Evolutionary conservation across 345 rosid genomes (phyloP).

Genomic region (Aethionema arabicum): DNA sequence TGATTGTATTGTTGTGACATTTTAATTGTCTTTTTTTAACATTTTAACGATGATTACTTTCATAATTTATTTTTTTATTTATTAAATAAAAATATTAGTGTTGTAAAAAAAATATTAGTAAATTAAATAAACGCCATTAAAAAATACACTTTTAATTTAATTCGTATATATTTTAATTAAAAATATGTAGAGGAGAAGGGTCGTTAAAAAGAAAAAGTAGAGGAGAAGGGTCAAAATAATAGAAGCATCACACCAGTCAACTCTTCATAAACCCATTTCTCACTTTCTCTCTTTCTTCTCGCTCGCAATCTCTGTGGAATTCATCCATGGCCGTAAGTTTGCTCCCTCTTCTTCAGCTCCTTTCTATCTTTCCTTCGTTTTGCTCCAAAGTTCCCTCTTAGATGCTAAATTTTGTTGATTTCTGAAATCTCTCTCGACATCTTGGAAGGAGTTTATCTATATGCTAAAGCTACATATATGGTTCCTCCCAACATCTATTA

Average conservation of each 20-base stretch:
- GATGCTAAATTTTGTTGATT: conserved; percentile 7
- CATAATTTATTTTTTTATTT: no score
- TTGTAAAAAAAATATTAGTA: no score
- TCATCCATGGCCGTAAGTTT: conserved; percentile 64
- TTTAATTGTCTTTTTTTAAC: no score
- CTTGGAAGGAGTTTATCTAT: conserved; percentile 5
- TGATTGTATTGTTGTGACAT: no score
- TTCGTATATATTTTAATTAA: no score
- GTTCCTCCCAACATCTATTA: neutral
- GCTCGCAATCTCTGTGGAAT: conserved; percentile 17
- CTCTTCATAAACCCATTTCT: conserved; percentile 47
- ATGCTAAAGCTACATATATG: conserved; percentile 10
- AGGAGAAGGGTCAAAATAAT: conserved; percentile 47
- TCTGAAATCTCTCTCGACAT: neutral
- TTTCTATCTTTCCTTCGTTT: conserved; percentile 3
- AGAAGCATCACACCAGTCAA: conserved; percentile 56
- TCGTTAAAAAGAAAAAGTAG: conserved; percentile 5
- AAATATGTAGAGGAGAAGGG: conserved; percentile 24
- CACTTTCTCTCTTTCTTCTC: conserved; percentile 25
- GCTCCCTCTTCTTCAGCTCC: neutral
- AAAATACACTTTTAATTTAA: no score
- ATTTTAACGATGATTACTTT: no score
- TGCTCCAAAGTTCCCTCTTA: conserved; percentile 2
- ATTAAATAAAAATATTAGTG: no score
- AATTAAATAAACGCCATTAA: no score